These are phyloP conservation scores for Castanopsis chinensis DNA, from an alignment of 306 rosid species.

Conservation along the genomic window DNA sequence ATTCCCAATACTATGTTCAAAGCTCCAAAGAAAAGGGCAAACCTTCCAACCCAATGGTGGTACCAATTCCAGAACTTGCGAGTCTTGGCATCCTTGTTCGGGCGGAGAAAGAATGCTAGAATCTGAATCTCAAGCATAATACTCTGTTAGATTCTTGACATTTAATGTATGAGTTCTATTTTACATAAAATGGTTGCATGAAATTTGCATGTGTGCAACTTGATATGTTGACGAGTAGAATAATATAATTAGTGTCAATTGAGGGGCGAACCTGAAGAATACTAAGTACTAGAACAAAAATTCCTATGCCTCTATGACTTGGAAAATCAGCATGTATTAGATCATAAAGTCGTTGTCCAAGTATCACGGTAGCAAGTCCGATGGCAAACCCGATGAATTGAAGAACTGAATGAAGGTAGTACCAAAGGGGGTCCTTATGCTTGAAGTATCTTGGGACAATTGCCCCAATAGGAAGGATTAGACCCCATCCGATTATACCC, in stretches of 20 bases:
- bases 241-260: not conserved
- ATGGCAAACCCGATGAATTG: conserved; percentile 81
- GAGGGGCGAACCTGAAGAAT: conserved; percentile 79
- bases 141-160: conserved; percentile 20
- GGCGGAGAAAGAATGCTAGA: conserved; percentile 77
- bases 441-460: conserved; percentile 88
- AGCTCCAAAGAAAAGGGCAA: conserved; percentile 84
- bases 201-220: no score
- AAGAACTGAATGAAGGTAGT: conserved; percentile 76
- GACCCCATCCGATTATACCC: conserved; percentile 88
- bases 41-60: conserved; percentile 88
- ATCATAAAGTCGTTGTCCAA: conserved; percentile 76
- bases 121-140: conserved; percentile 45
- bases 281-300: conserved; percentile 76
- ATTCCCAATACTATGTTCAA: conserved; percentile 87
- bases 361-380: conserved; percentile 74
- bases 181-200: not conserved
- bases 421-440: conserved; percentile 94
- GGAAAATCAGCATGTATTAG: conserved; percentile 60
- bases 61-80: conserved; percentile 88
- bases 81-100: conserved; percentile 64
- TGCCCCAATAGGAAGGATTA: conserved; percentile 85
- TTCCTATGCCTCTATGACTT: conserved; percentile 89
- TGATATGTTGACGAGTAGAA: not conserved
- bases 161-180: not conserved